Percentiles rank a stretch among this genome's conserved stretches.
These are phyloP conservation scores for Cubamyces sp. DNA, from an alignment of 768 basidiomycete species.

Conservation along the genomic window DNA sequence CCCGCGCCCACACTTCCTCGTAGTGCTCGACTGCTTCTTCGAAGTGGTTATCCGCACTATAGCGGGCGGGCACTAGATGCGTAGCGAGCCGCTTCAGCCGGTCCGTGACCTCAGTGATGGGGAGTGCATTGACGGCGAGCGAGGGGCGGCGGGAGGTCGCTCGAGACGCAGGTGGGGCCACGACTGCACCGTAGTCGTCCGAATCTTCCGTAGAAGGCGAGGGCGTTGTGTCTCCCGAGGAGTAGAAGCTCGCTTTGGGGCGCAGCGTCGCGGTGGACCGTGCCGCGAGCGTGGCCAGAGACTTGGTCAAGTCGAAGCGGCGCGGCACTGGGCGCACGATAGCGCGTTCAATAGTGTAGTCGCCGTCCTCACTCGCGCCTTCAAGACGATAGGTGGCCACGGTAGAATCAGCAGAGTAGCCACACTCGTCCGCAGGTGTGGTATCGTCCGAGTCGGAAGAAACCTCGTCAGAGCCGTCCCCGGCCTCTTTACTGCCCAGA, in stretches of 20 bases:
- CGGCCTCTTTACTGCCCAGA: background rate
- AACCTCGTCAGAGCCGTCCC: background rate
- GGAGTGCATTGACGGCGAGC: conserved; percentile 6
- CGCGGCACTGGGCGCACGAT: conserved; percentile 18
- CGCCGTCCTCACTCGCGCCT: conserved; percentile 14
- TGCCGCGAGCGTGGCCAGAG: conserved; percentile 7
- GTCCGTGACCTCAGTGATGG: conserved; percentile 13
- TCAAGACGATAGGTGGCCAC: conserved; percentile 4
- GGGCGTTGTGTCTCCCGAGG: background rate
- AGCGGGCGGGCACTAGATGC: background rate
- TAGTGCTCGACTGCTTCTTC: conserved; percentile 22
- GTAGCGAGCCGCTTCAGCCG: conserved; percentile 16
- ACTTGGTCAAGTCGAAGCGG: conserved; percentile 6
- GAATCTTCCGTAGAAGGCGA: background rate
- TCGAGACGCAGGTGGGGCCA: conserved; percentile 6
- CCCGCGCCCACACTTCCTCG: conserved; percentile 20
- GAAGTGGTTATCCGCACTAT: conserved; percentile 11
- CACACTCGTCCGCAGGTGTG: background rate
- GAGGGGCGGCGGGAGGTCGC: conserved; percentile 14
- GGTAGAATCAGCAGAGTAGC: background rate
- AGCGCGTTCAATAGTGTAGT: conserved; percentile 16
- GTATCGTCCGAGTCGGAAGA: conserved; percentile 1
- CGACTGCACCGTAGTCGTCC: background rate
- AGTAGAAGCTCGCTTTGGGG: background rate
- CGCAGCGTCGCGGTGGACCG: conserved; percentile 13